Percentiles rank a stretch among this genome's conserved stretches.
These are phyloP conservation scores for Paspalum vaginatum DNA, from an alignment of 176 grass and related monocot species.

Conservation along the genomic window DNA sequence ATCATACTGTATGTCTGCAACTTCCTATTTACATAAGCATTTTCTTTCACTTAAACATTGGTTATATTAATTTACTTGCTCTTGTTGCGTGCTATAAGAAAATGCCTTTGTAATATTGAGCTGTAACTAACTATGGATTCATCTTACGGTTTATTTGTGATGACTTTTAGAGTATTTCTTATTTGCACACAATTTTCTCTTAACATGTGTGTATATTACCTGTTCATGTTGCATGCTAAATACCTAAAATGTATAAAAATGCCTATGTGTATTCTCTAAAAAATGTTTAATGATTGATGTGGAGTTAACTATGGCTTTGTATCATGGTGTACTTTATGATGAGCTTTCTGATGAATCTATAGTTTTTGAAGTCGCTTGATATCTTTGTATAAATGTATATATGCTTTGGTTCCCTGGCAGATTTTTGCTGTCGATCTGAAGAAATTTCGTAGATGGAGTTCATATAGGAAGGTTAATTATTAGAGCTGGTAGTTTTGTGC, in stretches of 20 bases:
- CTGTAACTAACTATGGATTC: neutral
- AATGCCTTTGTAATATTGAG: neutral
- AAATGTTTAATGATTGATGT: no score
- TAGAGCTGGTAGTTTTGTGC: neutral
- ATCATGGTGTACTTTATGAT: neutral
- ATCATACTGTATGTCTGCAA: slow-evolving; percentile 62
- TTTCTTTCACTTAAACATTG: neutral
- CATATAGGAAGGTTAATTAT: neutral
- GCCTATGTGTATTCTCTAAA: neutral
- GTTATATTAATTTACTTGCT: neutral
- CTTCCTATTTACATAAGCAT: neutral
- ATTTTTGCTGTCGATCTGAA: no score
- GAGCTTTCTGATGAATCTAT: neutral
- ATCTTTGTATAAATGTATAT: neutral
- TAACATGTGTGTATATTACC: neutral
- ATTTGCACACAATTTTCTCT: no score
- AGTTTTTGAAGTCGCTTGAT: neutral
- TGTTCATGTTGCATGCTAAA: neutral
- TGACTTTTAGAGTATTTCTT: no score
- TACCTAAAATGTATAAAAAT: neutral
- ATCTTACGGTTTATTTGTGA: no score
- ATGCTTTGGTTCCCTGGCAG: neutral
- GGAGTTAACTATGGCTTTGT: no score
- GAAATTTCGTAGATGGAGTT: neutral
- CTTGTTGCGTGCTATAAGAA: neutral